phyloP scores from a whole-genome alignment of 164 flowering plant genomes.

The Dillenia turbinata region DNA sequence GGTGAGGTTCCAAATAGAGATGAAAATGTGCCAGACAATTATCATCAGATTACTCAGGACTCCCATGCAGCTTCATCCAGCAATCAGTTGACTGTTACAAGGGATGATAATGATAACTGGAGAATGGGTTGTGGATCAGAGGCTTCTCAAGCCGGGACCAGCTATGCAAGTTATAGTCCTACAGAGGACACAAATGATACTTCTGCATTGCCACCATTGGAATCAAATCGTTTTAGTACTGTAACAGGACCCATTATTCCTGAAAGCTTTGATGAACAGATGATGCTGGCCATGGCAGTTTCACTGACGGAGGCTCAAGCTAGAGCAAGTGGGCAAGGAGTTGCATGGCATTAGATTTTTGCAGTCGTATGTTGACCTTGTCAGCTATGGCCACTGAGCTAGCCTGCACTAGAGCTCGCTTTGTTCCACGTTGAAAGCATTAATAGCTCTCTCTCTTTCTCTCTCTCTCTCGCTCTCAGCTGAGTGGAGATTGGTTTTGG shows the following conservation, averaged over 20 bases:
- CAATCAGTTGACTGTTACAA: constrained; percentile 20
- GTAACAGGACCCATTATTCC: constrained; percentile 46
- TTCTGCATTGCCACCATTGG: constrained; percentile 20
- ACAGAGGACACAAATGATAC: constrained; percentile 29
- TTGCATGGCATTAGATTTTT: constrained; percentile 56
- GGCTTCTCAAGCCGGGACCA: constrained; percentile 65
- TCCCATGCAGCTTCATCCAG: constrained; percentile 28
- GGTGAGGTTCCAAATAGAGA: constrained; percentile 24
- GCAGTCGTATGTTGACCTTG: background rate
- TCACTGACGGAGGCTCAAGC: constrained; percentile 84
- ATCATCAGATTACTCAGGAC: constrained; percentile 19
- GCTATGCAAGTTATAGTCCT: constrained; percentile 54
- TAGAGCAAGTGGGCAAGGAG: constrained; percentile 41
- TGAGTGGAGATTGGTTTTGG: too few species aligned
- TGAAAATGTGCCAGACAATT: constrained; percentile 25
- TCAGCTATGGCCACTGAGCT: too few species aligned
- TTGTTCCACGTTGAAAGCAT: too few species aligned
- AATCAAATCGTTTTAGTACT: constrained; percentile 16
- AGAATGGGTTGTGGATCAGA: constrained; percentile 41
- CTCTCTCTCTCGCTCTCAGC: too few species aligned
- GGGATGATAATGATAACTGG: constrained; percentile 47
- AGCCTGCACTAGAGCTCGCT: too few species aligned
- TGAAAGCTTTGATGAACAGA: constrained; percentile 92
- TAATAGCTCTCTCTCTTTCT: too few species aligned
- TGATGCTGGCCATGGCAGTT: constrained; percentile 96